Conservation (phyloP, 306 rosid species). For the Corylus heterophylla region DNA sequence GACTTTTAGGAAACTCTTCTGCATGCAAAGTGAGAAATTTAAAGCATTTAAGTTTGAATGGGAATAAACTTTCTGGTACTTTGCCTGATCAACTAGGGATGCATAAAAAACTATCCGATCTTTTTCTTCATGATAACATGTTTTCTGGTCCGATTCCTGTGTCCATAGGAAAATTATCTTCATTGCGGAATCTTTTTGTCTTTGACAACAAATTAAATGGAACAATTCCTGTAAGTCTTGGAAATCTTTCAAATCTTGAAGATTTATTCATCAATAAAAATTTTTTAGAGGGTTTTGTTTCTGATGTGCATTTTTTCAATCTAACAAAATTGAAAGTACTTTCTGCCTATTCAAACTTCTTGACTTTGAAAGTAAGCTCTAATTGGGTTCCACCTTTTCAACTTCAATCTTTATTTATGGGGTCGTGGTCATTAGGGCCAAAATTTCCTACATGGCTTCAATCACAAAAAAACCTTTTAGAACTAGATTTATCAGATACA, state of each 20-base stretch:
- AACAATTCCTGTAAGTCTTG: constrained; percentile 11
- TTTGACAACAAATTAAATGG: neutral
- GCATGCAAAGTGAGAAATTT: neutral
- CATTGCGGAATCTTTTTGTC: neutral
- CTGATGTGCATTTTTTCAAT: constrained; percentile 18
- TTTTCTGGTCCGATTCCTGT: constrained; percentile 1
- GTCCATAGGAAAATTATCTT: constrained; percentile 2
- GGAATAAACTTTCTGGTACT: neutral
- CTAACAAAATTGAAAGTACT: neutral
- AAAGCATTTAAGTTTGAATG: neutral
- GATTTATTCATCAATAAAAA: neutral
- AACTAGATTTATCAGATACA: too few species aligned
- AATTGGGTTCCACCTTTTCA: neutral
- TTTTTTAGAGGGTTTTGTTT: constrained; percentile 28
- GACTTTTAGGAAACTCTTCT: neutral
- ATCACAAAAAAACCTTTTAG: neutral
- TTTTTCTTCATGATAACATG: neutral
- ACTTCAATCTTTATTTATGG: neutral
- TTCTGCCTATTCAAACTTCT: neutral
- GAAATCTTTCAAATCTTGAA: constrained; percentile 12
- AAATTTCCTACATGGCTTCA: neutral
- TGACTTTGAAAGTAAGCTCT: neutral
- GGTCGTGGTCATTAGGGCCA: neutral
- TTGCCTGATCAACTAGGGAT: constrained; percentile 19
- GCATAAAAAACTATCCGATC: neutral